phyloP scores from a whole-genome alignment of 2,329 filamentous ascomycete genomes.

The Penicillium sp. region DNA sequence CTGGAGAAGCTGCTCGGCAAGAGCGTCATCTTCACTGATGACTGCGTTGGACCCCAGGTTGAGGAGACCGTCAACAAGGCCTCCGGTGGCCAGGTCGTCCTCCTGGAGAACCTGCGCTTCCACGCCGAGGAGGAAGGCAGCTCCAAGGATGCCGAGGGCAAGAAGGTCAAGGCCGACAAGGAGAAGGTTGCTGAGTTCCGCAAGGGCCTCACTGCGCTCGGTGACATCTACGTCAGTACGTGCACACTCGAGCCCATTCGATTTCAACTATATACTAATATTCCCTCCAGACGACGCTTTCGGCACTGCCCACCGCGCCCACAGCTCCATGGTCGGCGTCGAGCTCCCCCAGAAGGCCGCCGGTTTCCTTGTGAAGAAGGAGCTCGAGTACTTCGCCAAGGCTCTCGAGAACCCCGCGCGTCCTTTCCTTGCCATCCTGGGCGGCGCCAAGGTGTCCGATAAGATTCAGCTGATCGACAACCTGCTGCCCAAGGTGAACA shows the following conservation, averaged over 20 bases:
- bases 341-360: slow-evolving; percentile 95
- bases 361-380: slow-evolving; percentile 99
- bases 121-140: slow-evolving; percentile 98
- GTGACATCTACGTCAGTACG: slow-evolving; percentile 94
- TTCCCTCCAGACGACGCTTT: slow-evolving; percentile 79
- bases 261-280: background rate
- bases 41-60: slow-evolving; percentile 85
- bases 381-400: slow-evolving; percentile 98
- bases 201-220: slow-evolving; percentile 88
- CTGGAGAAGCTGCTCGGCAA: slow-evolving; percentile 86
- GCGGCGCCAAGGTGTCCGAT: slow-evolving; percentile 97
- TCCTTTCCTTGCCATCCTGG: slow-evolving; percentile 97
- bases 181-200: slow-evolving; percentile 88
- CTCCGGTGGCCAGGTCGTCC: slow-evolving; percentile 74
- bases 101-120: slow-evolving; percentile 98
- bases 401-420: slow-evolving; percentile 89
- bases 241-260: background rate
- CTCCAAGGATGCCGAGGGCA: slow-evolving; percentile 87
- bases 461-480: slow-evolving; percentile 99
- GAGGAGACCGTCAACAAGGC: slow-evolving; percentile 87
- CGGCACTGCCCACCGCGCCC: slow-evolving; percentile 94
- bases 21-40: slow-evolving; percentile 81
- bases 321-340: slow-evolving; percentile 98
- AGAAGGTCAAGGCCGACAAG: slow-evolving; percentile 98
- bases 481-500: slow-evolving; percentile 96